A percentile compares a stretch with the other conserved stretches of the same genome.
phyloP scores from a whole-genome alignment of 106 monocot species.

The Phalaenopsis equestris region DNA sequence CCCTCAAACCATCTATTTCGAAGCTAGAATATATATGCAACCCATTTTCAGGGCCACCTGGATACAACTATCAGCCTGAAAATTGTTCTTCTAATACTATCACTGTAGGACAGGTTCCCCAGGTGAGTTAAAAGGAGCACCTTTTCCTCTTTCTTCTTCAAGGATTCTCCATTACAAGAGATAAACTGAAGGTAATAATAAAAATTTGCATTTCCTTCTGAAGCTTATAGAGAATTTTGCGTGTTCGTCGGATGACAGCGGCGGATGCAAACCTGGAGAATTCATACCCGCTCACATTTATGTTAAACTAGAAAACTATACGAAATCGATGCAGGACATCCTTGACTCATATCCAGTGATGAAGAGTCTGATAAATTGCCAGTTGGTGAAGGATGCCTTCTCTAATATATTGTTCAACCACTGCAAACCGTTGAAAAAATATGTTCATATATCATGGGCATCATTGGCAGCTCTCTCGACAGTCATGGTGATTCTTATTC shows the following conservation, averaged over 20 bases:
- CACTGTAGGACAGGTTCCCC: conserved; percentile 68
- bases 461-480: conserved; percentile 38
- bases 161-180: background rate
- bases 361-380: conserved; percentile 56
- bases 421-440: conserved; percentile 57
- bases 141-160: background rate
- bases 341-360: conserved; percentile 57
- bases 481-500: conserved; percentile 30
- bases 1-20: conserved; percentile 16
- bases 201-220: background rate
- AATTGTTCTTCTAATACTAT: conserved; percentile 65
- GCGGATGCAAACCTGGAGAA: conserved; percentile 29
- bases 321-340: conserved; percentile 60
- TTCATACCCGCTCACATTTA: conserved; percentile 45
- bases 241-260: conserved; percentile 24
- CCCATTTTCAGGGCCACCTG: conserved; percentile 80
- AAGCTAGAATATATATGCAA: conserved; percentile 63
- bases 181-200: background rate
- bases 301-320: conserved; percentile 25
- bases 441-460: conserved; percentile 55
- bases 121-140: conserved; percentile 23
- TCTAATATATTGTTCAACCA: conserved; percentile 47
- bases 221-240: conserved; percentile 57
- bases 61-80: conserved; percentile 63
- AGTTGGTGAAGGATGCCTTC: conserved; percentile 74